Evolutionary conservation across 2,329 filamentous ascomycete species (phyloP).

Genomic region (Calonectria naviculata): DNA sequence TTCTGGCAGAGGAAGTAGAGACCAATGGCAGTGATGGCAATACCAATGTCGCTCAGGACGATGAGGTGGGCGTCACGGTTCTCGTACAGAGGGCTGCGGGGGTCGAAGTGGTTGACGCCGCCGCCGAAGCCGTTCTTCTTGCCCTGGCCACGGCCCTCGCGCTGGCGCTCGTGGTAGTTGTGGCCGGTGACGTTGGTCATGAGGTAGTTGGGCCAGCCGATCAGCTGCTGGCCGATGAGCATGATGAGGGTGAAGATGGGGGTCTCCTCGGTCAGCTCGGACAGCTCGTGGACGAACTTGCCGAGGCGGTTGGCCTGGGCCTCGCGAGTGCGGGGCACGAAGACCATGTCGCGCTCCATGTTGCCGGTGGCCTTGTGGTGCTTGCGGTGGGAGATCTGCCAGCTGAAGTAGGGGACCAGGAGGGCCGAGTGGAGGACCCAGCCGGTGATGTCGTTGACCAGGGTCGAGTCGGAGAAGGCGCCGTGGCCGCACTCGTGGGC

Average conservation of each 20-base stretch:
- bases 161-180: constrained; percentile 91
- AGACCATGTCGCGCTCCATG: constrained; percentile 99
- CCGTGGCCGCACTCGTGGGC: constrained; percentile 99
- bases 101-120: constrained; percentile 96
- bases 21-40: constrained; percentile 69
- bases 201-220: constrained; percentile 95
- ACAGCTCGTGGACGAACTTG: constrained; percentile 80
- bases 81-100: constrained; percentile 90
- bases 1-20: constrained; percentile 78
- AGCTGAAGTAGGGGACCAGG: constrained; percentile 97
- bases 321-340: constrained; percentile 91
- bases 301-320: constrained; percentile 82
- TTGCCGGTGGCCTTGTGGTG: constrained; percentile 99
- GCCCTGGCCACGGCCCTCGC: constrained; percentile 92
- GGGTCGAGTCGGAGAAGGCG: constrained; percentile 93
- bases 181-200: constrained; percentile 94
- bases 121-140: constrained; percentile 84
- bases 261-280: constrained; percentile 94
- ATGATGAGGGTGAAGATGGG: constrained; percentile 82
- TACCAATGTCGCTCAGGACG: constrained; percentile 85
- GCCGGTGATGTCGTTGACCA: constrained; percentile 90
- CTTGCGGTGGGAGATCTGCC: constrained; percentile 99
- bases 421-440: constrained; percentile 91
- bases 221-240: constrained; percentile 86
- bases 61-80: constrained; percentile 90